Evolutionary conservation across 495 filamentous ascomycete species (phyloP).

Genomic region (Annulohypoxylon stygium): DNA sequence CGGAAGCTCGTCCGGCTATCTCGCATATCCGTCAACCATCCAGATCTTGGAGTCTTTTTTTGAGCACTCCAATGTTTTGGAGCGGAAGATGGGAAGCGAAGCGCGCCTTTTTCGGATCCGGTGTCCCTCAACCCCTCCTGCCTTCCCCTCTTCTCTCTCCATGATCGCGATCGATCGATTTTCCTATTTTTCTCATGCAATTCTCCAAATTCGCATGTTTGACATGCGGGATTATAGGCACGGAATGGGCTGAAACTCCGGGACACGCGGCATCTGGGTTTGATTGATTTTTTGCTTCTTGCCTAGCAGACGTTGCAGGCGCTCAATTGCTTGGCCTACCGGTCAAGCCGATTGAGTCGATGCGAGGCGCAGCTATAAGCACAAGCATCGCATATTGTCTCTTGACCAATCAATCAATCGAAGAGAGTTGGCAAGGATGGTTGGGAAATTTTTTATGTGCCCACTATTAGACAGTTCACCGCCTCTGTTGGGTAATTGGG

Average conservation of each 20-base stretch:
- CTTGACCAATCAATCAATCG: conserved; percentile 22
- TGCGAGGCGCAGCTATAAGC: conserved; percentile 33
- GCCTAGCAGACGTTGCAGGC: conserved; percentile 5
- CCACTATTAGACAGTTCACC: conserved; percentile 10
- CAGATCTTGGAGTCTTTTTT: conserved; percentile 25
- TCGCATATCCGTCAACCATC: conserved; percentile 40
- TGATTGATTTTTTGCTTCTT: background rate
- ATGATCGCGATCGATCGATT: conserved; percentile 21
- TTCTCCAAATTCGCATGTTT: conserved; percentile 35
- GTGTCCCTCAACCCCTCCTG: conserved; percentile 4
- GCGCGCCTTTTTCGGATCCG: conserved; percentile 21
- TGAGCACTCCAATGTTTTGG: background rate
- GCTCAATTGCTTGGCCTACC: conserved; percentile 5
- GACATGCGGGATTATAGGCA: conserved; percentile 18
- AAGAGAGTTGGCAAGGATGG: conserved; percentile 7
- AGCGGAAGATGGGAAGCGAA: background rate
- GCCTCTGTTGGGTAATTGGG: conserved; percentile 11
- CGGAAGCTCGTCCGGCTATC: conserved; percentile 39
- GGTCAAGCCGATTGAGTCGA: conserved; percentile 20
- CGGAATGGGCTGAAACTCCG: conserved; percentile 15
- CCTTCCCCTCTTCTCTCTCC: conserved; percentile 9
- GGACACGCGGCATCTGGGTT: conserved; percentile 14
- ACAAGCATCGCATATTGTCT: conserved; percentile 17
- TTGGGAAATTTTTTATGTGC: conserved; percentile 8
- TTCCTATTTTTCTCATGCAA: conserved; percentile 32